A percentile compares a stretch with the other conserved stretches of the same genome.
These are phyloP conservation scores for Ailanthus altissimus DNA, from an alignment of 345 rosid species.

Conservation along the genomic window DNA sequence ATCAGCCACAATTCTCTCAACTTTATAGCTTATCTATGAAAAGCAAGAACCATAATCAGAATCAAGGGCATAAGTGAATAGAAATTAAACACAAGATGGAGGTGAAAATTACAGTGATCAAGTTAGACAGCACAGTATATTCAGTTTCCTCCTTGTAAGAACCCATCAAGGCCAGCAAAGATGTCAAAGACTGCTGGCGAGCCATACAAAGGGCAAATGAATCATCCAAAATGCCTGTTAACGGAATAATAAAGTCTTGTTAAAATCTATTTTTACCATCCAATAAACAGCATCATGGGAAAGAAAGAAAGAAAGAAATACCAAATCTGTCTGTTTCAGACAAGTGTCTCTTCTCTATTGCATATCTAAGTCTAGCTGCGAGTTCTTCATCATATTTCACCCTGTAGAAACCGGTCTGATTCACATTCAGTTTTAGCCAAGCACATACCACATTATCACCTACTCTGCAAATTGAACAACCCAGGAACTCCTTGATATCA, in stretches of 20 bases:
- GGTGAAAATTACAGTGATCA: slow-evolving; percentile 60
- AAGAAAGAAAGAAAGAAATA: slow-evolving; percentile 25
- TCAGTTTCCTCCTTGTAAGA: slow-evolving; percentile 81
- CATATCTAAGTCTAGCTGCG: slow-evolving; percentile 67
- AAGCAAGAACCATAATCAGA: slow-evolving; percentile 32
- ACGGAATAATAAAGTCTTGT: slow-evolving; percentile 13
- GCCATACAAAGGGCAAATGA: slow-evolving; percentile 93
- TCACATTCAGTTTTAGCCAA: slow-evolving; percentile 84
- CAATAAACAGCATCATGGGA: slow-evolving; percentile 14
- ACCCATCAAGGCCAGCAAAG: slow-evolving; percentile 75
- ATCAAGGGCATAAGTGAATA: background rate
- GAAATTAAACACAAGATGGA: slow-evolving; percentile 13
- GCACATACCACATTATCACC: slow-evolving; percentile 24
- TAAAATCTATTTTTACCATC: slow-evolving; percentile 18
- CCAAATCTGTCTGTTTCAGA: slow-evolving; percentile 83
- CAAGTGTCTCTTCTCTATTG: slow-evolving; percentile 66
- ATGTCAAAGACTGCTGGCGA: slow-evolving; percentile 71
- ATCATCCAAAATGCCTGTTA: slow-evolving; percentile 87
- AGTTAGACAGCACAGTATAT: slow-evolving; percentile 80
- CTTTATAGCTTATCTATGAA: slow-evolving; percentile 69
- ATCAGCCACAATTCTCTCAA: slow-evolving; percentile 77
- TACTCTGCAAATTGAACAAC: slow-evolving; percentile 31
- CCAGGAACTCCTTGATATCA: slow-evolving; percentile 46
- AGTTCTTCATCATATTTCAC: slow-evolving; percentile 88
- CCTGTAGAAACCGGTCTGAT: slow-evolving; percentile 90